Conservation (phyloP, 176 grass and related monocot species). For the Phoenix roebelenii region DNA sequence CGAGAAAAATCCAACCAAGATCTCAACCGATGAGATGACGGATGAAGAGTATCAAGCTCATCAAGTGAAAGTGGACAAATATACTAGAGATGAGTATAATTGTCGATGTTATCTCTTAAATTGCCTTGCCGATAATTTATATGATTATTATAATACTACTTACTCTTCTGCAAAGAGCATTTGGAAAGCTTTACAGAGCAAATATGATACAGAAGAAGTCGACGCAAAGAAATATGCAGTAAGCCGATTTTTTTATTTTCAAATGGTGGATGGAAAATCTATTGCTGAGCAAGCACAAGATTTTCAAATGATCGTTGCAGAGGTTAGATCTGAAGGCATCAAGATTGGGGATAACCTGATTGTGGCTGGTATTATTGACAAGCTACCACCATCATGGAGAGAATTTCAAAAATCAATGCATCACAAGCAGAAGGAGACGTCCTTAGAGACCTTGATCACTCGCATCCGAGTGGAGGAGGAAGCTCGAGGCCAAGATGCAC, state of each 20-base stretch:
- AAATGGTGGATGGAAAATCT: too few species aligned
- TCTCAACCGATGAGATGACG: too few species aligned
- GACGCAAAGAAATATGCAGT: too few species aligned
- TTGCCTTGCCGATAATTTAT: neutral
- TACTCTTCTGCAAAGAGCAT: neutral
- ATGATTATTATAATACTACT: neutral
- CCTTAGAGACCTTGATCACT: neutral
- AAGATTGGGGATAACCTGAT: neutral
- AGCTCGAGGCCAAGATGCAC: neutral
- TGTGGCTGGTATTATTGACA: neutral
- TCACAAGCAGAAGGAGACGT: neutral
- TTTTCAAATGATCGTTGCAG: too few species aligned
- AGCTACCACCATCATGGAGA: too few species aligned
- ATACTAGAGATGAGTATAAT: neutral
- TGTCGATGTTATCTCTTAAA: neutral
- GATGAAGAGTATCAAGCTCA: too few species aligned
- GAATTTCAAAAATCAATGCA: neutral
- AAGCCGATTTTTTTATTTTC: too few species aligned
- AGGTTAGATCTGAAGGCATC: neutral
- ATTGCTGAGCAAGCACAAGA: too few species aligned
- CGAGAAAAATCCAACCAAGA: too few species aligned
- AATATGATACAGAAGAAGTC: too few species aligned
- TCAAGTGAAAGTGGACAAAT: neutral
- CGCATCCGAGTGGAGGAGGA: neutral
- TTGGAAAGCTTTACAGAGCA: neutral